Conservation (phyloP, 371 early-diverging fungal genomes). For the Mortierella sp. region DNA sequence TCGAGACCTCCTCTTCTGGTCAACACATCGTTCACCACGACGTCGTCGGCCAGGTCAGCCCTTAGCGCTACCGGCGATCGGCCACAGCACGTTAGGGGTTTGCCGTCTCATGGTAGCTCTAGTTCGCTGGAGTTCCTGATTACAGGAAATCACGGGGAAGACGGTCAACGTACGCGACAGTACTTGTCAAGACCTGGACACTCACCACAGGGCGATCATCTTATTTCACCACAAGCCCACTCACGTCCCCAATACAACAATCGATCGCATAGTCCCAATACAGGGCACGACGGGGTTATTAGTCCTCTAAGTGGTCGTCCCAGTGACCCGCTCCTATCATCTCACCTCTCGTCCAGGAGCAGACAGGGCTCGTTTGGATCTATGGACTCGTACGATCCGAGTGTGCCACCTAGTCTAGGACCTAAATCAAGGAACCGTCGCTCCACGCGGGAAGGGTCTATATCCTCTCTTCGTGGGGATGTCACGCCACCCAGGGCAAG, state of each 20-base stretch:
- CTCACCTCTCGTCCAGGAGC: slow-evolving; percentile 15
- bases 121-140: slow-evolving; percentile 13
- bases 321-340: slow-evolving; percentile 1
- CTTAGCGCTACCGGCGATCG: slow-evolving; percentile 28
- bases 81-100: slow-evolving; percentile 35
- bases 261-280: slow-evolving; percentile 1
- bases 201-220: slow-evolving; percentile 13
- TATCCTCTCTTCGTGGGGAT: slow-evolving; percentile 21
- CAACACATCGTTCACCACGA: slow-evolving; percentile 42
- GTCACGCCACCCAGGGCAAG: slow-evolving; percentile 18
- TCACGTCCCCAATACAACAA: neutral
- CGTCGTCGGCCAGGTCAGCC: slow-evolving; percentile 25
- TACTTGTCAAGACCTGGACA: slow-evolving; percentile 12
- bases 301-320: neutral
- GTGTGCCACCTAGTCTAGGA: slow-evolving; percentile 12
- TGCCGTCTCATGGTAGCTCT: slow-evolving; percentile 22
- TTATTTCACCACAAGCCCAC: slow-evolving; percentile 7
- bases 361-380: slow-evolving; percentile 45
- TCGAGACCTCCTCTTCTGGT: slow-evolving; percentile 22
- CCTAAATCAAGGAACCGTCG: slow-evolving; percentile 36
- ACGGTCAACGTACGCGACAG: slow-evolving; percentile 5
- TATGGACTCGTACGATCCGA: slow-evolving; percentile 17
- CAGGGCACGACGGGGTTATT: slow-evolving; percentile 11
- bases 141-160: slow-evolving; percentile 6
- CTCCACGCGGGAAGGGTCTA: slow-evolving; percentile 17